Evolutionary conservation across 345 rosid species (phyloP), one percentile per base, ranked within the genome.

Genomic region (Aurinia saxatilis): DNA sequence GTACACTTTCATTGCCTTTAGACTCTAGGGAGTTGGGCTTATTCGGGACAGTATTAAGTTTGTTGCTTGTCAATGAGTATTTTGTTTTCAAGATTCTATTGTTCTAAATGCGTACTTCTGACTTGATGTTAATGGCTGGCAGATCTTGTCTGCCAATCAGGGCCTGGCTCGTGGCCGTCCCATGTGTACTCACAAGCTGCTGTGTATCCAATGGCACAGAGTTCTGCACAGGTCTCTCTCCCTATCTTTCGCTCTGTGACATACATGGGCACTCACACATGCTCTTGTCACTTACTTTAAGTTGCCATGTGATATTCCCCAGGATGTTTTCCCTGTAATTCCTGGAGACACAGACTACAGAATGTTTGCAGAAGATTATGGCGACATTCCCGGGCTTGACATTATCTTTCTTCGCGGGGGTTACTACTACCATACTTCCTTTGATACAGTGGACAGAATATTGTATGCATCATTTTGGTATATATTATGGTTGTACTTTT

Each of bases 141-240:
- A 90, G 99, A 93, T 87, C 79, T 93, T 63, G 92, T 93, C 48
- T 93, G 99, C 80, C 99, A 93, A 75, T 93, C 97, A 74, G 99
- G 99, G 57, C 99, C 97, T 66, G 78, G 90, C 64, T 79, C 91
- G 16, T 93, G 96, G 97, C 95, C 97, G 17, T 90, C 96, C 59
- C 68, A 29, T 46, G 69, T 93, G 59, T 93, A 93, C 66, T 87
- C 95, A 44, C 82, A 85, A 73, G 90, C 97, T 73, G 97, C 97
- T 18, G 48, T 76, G 9, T 69, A 84, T 70, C 97, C 97, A 65
- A 90, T 90, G 99, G 99, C 95, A 37, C 86, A 90, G 74, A 93
- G 97, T 75, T 96, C 97, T 53, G 97, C 97, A 71, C 99, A 93
- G 97, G 96, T 90, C 66, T 50, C 55, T 49, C 15, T 33, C 37